Evolutionary conservation across 305 asterid species (phyloP).

Genomic region (Fraxinus latifolia): DNA sequence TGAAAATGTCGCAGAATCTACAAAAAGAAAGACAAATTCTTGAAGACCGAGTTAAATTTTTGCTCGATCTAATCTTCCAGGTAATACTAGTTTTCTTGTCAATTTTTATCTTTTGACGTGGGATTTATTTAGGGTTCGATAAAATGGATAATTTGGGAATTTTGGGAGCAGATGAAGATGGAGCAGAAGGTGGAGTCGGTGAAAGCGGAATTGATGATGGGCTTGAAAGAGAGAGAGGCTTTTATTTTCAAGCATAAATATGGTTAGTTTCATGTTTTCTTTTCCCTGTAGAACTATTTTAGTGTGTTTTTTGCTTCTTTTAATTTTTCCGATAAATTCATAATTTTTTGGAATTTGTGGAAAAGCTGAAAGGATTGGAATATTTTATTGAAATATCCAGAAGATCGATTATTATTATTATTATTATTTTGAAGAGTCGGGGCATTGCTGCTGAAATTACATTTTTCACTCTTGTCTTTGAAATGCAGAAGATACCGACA

Average conservation of each 20-base stretch:
- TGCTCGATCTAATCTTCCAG: conserved; percentile 46
- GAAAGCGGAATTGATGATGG: conserved; percentile 45
- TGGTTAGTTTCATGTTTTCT: conserved; percentile 40
- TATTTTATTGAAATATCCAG: background rate
- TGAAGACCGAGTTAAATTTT: conserved; percentile 40
- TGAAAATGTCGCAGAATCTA: conserved; percentile 41
- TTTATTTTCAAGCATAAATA: conserved; percentile 45
- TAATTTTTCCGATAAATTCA: background rate
- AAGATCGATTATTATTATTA: background rate
- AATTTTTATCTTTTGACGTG: background rate
- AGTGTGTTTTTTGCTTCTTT: background rate
- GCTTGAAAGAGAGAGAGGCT: conserved; percentile 60
- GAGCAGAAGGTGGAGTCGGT: conserved; percentile 42
- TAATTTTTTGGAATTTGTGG: background rate
- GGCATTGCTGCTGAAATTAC: background rate
- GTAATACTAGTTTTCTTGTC: conserved; percentile 26
- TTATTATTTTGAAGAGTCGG: background rate
- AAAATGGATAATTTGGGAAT: conserved; percentile 21
- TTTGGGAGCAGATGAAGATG: conserved; percentile 57
- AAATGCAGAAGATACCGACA: conserved; percentile 49
- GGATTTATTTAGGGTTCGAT: conserved; percentile 34
- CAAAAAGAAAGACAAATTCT: conserved; percentile 52
- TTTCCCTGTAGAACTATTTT: background rate
- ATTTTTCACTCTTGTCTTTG: conserved; percentile 19
- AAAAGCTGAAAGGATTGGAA: background rate